These are phyloP conservation scores for Cyclotella choctawhatcheeana DNA, from an alignment of 108 stramenopile species.

Conservation along the genomic window DNA sequence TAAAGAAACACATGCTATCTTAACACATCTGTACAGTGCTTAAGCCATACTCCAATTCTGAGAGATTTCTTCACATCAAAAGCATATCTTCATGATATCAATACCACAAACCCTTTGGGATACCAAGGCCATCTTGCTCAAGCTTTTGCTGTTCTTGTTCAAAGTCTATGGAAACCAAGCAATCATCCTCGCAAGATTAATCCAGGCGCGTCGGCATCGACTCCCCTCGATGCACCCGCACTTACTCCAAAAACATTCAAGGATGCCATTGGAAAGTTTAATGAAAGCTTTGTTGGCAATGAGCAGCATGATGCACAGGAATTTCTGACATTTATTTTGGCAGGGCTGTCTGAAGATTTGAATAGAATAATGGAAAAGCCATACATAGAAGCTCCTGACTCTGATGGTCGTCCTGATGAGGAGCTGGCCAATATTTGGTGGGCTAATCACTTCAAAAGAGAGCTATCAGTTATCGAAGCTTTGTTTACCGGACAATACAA, in stretches of 20 bases:
- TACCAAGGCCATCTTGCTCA: constrained; percentile 93
- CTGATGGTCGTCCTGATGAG: constrained; percentile 91
- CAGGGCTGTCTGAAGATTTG: constrained; percentile 95
- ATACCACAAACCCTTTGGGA: constrained; percentile 94
- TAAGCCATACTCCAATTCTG: constrained; percentile 93
- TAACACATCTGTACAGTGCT: constrained; percentile 94
- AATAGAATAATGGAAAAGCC: constrained; percentile 96
- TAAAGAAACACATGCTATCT: constrained; percentile 94
- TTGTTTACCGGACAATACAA: constrained; percentile 96
- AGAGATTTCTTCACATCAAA: constrained; percentile 93
- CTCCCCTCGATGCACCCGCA: constrained; percentile 74
- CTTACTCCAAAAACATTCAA: constrained; percentile 94
- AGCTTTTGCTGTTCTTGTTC: constrained; percentile 90
- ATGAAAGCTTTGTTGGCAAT: constrained; percentile 92
- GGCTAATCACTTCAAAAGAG: constrained; percentile 93
- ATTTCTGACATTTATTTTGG: constrained; percentile 88
- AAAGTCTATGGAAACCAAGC: constrained; percentile 84
- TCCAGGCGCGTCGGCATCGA: constrained; percentile 64
- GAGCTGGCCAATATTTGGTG: constrained; percentile 98
- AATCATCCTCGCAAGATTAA: constrained; percentile 47
- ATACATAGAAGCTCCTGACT: constrained; percentile 93
- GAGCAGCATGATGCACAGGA: constrained; percentile 99
- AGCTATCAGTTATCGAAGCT: constrained; percentile 94
- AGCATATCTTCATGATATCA: constrained; percentile 90
- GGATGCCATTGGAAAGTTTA: constrained; percentile 88